Evolutionary conservation across 768 basidiomycete genomes (phyloP), one percentile per base, ranked within the genome.

Genomic region (Cytidiella melzeri): DNA sequence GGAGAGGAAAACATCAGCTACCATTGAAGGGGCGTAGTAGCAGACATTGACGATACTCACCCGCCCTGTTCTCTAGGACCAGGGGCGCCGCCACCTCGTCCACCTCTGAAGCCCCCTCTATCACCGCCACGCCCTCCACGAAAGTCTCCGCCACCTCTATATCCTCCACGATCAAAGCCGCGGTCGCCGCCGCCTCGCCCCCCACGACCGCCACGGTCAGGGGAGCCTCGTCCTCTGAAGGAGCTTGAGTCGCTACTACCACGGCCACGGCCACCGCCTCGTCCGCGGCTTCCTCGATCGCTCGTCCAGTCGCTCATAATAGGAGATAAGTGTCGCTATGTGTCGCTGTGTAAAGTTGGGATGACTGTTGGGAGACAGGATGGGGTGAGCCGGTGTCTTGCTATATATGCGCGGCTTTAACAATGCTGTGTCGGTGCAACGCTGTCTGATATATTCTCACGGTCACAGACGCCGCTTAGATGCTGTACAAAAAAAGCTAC

Each of bases 11-110:
- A 34, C 15, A 15, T 34, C 15, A 34, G 30, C 30, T 34, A n/a
- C n/a, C n/a, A n/a, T n/a, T 15, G 30, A 7, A 34, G 30, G 30
- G 30, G 15, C 30, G 7, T 34, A 34, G 15, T 41, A 30, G 25
- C 38, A 9, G 25, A 21, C 18, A 42, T 25, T 38, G 39, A 27
- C 38, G 47, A 15, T n/a, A 60, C 70, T 47, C 57, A 73, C 73
- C 74, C 75, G 55, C 71, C 72, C 47, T 62, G 65, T 47, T 68
- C 70, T 49, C 65, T 53, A n/a, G 60, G 61, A 40, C 57, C 49
- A 28, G 54, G 59, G 13, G 62, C 62, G 6, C 67, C 56, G 28
- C 67, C 60, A 20, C 64, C 59, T 19, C 58, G 51, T 19, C 53
- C 55, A 12, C 65, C 53, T 18, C 58, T 43, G 43, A 26, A 26